A percentile compares a stretch with the other conserved stretches of the same genome.
Conservation (phyloP, 1,284 basidiomycete genomes). For the Vanrija humicola region DNA sequence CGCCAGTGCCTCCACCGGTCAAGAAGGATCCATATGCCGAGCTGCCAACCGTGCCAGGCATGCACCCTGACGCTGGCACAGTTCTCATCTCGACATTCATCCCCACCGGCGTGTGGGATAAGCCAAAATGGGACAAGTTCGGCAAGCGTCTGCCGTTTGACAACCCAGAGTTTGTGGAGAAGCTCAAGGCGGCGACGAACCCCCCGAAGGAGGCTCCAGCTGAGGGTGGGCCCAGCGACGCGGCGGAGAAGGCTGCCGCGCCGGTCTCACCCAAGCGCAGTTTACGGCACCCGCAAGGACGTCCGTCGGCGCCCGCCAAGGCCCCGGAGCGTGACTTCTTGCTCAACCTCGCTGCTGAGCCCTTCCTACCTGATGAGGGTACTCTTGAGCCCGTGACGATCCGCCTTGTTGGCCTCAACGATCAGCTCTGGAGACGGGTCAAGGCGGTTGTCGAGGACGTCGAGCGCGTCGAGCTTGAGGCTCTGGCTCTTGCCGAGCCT, state of each 20-base stretch:
- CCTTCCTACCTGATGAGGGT: conserved; percentile 27
- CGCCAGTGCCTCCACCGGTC: conserved; percentile 1
- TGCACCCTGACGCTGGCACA: conserved; percentile 27
- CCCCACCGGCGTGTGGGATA: conserved; percentile 25
- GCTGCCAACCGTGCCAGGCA: conserved; percentile 27
- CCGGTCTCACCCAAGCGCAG: not conserved
- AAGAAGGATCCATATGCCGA: conserved; percentile 6
- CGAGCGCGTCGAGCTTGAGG: conserved; percentile 26
- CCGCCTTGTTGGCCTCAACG: conserved; percentile 28
- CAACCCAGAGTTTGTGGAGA: conserved; percentile 25
- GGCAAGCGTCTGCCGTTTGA: conserved; percentile 31
- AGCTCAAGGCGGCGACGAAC: not conserved
- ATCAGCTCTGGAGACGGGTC: conserved; percentile 32
- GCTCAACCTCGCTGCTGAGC: conserved; percentile 34
- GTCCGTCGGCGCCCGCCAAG: not conserved
- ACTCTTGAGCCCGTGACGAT: conserved; percentile 34
- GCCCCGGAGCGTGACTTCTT: conserved; percentile 5
- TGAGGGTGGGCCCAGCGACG: not conserved
- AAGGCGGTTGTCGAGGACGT: conserved; percentile 27
- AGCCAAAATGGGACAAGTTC: conserved; percentile 31
- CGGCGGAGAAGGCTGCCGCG: not conserved
- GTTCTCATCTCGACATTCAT: conserved; percentile 37
- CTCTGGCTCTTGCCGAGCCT: conserved; percentile 24
- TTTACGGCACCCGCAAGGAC: not conserved
- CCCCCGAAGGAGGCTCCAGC: not conserved